These are phyloP conservation scores for Talaromyces borbonicus DNA, from an alignment of 495 filamentous ascomycete species.

Conservation along the genomic window DNA sequence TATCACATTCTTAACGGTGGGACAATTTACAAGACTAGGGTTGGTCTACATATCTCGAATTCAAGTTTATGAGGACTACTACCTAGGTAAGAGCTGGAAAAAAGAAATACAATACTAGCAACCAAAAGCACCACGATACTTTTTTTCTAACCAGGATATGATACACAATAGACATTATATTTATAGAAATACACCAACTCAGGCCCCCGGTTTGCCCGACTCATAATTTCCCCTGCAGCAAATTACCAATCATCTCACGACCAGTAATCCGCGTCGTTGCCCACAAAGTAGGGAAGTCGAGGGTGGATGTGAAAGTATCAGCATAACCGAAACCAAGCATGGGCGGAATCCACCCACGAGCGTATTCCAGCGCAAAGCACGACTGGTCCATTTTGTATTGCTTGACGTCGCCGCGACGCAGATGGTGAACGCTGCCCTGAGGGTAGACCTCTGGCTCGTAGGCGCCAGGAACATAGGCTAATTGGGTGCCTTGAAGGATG, in stretches of 20 bases:
- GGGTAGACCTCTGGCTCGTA: slow-evolving; percentile 69
- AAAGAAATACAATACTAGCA: too few relatives aligned
- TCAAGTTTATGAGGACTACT: too few relatives aligned
- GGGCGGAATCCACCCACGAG: slow-evolving; percentile 80
- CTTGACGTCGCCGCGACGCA: slow-evolving; percentile 64
- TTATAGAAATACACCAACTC: neutral
- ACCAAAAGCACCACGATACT: too few relatives aligned
- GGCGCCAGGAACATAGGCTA: slow-evolving; percentile 58
- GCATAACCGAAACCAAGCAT: slow-evolving; percentile 85
- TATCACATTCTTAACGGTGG: too few relatives aligned
- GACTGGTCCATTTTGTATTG: slow-evolving; percentile 75
- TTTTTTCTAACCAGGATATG: too few relatives aligned
- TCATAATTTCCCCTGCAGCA: slow-evolving; percentile 65
- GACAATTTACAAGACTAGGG: too few relatives aligned
- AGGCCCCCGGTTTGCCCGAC: too few relatives aligned
- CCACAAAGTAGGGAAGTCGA: slow-evolving; percentile 74
- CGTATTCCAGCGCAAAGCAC: slow-evolving; percentile 84
- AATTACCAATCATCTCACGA: slow-evolving; percentile 61
- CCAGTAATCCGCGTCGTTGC: slow-evolving; percentile 60
- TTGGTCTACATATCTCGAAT: too few relatives aligned
- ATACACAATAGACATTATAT: too few relatives aligned
- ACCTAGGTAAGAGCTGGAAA: too few relatives aligned
- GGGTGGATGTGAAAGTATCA: slow-evolving; percentile 63
- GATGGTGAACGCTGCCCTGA: slow-evolving; percentile 65
- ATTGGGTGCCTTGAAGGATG: slow-evolving; percentile 67